A percentile compares a stretch with the other conserved stretches of the same genome.
phyloP scores from a whole-genome alignment of 2,329 filamentous ascomycete species.

The Penicillium sp. region DNA sequence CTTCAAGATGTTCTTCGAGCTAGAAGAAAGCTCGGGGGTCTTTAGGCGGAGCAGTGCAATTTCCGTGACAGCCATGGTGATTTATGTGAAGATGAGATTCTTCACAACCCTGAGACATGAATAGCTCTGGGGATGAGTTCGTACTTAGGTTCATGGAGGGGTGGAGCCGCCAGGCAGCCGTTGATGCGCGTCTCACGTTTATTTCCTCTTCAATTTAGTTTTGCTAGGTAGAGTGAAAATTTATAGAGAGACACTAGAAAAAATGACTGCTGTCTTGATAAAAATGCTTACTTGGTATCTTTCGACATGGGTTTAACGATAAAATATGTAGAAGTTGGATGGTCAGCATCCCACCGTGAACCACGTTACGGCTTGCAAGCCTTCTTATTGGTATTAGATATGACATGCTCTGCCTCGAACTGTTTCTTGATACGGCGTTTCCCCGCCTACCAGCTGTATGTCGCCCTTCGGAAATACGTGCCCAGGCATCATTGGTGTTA shows the following conservation, averaged over 20 bases:
- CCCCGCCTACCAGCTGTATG: too few species aligned
- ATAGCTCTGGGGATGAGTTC: not conserved
- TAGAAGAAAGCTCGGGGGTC: constrained; percentile 21
- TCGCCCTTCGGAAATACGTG: too few species aligned
- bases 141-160: not conserved
- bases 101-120: not conserved
- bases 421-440: too few species aligned
- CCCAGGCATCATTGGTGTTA: too few species aligned
- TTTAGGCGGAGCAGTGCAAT: constrained; percentile 44
- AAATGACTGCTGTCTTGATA: too few species aligned
- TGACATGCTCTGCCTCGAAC: too few species aligned
- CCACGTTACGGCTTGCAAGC: too few species aligned
- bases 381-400: too few species aligned
- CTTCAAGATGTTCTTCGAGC: constrained; percentile 27
- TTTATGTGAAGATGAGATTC: not conserved
- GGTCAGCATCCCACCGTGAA: too few species aligned
- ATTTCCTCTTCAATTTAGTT: not conserved
- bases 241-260: not conserved
- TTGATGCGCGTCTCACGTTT: not conserved
- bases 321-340: too few species aligned
- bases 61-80: constrained; percentile 37
- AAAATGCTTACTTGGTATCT: too few species aligned
- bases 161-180: not conserved
- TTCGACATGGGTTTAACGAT: too few species aligned
- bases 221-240: not conserved